A percentile compares a stretch with the other conserved stretches of the same genome.
phyloP scores from a whole-genome alignment of 257 asterid species.

The Verbena officinalis region DNA sequence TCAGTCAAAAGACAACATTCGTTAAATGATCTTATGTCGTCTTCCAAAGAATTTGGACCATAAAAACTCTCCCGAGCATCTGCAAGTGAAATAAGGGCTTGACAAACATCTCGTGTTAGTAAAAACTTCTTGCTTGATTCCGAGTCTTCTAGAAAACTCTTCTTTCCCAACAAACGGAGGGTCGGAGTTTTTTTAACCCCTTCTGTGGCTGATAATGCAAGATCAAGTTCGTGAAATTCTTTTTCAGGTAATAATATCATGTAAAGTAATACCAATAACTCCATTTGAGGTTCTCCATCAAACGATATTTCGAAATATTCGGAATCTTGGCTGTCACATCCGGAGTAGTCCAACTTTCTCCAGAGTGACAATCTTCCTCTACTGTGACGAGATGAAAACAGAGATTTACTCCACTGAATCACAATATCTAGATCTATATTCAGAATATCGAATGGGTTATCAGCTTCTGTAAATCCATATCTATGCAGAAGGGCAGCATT shows the following conservation, averaged over 20 bases:
- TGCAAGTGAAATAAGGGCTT: slow-evolving; percentile 67
- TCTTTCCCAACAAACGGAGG: slow-evolving; percentile 29
- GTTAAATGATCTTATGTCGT: slow-evolving; percentile 49
- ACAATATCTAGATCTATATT: slow-evolving; percentile 82
- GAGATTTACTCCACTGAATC: slow-evolving; percentile 70
- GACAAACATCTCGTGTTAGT: slow-evolving; percentile 52
- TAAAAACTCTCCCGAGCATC: slow-evolving; percentile 75
- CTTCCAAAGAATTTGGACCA: slow-evolving; percentile 56
- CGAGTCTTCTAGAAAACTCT: slow-evolving; percentile 31
- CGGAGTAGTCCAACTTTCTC: slow-evolving; percentile 72
- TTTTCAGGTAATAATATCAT: slow-evolving; percentile 66
- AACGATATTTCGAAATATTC: slow-evolving; percentile 84
- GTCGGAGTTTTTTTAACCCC: slow-evolving; percentile 29
- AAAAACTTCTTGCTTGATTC: slow-evolving; percentile 48
- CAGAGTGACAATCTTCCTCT: slow-evolving; percentile 69
- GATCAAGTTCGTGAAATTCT: slow-evolving; percentile 49
- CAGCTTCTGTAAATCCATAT: slow-evolving; percentile 86
- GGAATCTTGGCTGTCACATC: slow-evolving; percentile 61
- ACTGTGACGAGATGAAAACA: slow-evolving; percentile 66
- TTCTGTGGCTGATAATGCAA: slow-evolving; percentile 35
- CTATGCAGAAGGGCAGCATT: slow-evolving; percentile 97
- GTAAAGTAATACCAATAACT: slow-evolving; percentile 70
- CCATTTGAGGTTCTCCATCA: slow-evolving; percentile 80
- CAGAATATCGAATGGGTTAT: slow-evolving; percentile 80
- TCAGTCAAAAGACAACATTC: slow-evolving; percentile 43